Base-by-base conservation (phyloP, 441 rosid species). In the Breynia disticha region DNA sequence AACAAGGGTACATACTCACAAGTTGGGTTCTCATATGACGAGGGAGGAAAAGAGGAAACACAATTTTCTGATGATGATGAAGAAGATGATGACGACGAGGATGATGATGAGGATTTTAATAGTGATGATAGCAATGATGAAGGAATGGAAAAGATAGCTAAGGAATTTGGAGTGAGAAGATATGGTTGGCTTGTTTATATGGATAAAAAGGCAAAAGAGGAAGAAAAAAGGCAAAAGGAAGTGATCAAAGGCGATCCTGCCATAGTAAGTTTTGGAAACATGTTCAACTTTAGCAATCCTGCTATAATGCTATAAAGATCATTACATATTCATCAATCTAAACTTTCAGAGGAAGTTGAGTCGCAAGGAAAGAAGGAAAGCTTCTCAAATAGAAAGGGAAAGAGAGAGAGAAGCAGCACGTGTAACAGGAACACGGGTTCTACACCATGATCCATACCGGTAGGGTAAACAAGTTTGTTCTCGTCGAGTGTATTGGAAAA, bases 191-290 rank as follows among this genome's bases (percentile, higher is more conserved):
- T 93, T 55, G 96, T 88, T 71, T 87, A 81, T 61, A 84, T 81
- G 96, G 97, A 88, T 54, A 86, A 88, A 75, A 93, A 81, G 50
- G 83, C 90, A 3, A 93, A 93, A 72, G 98, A 88, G 74, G 98
- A 93, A 72, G 96, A 82, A 71, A 84, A 72, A 71, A 77, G 86
- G 69, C 97, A 88, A 52, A 93, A 93, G 70, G 97, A 88, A 79
- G 86, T 85, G 32, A 93, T 88, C 66, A 88, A 86, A 75, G 98
- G 97, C 16, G 95, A 93, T 70, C 98, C 98, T 71, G 81, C 97
- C 52, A 80, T 86, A 70, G 98, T 93, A 74, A 84, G 97, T 82
- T 55, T 48, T 15, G 48, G 16, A 42, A 38, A 17, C 55, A 16
- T 46, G 19, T 59, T 51, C 20, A n/a, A 15, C 24, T 15, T n/a